Base-by-base conservation (phyloP, 495 filamentous ascomycete species). In the Aspergillus steynii region DNA sequence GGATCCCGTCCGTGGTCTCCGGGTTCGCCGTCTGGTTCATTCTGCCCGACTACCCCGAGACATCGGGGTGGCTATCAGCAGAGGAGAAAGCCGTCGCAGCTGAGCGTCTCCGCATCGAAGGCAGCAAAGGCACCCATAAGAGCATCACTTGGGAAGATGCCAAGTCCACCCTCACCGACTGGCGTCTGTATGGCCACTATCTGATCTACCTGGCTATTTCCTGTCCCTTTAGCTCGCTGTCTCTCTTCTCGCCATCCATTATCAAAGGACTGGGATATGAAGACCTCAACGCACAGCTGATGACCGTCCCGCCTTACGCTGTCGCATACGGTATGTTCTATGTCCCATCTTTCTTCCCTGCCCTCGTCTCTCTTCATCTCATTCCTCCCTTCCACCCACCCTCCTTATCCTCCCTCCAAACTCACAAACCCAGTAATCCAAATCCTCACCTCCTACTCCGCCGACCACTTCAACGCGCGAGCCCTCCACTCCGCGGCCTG, bases 291-390 rank as follows among this genome's bases (percentile, higher is more conserved):
- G 88, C 89, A 7, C 89, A 93, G 69, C 69, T 93, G 29, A 87
- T 93, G 82, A 91, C 88, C 4, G 88, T 93, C 0, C 89, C 89
- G 9, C 90, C 89, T 4, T 92, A 87, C 71, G 89, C 86, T 5
- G 83, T 85, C 2, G 87, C 88, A 15, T 92, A 82, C 65, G 83
- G 85, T 0, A 77, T 85, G 27, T 83, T 82, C 31, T 20, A 20
- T 20, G 20, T 20, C 20, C 20, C 20, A 20, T 20, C 20, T 20
- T 20, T 20, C 20, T 20, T 20, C 20, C 20, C 20, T 20, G 20
- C 20, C 20, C 20, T 20, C 20, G 20, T 20, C 20, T 20, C 20
- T 20, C 20, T 20, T 20, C 20, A 20, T 20, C 20, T 20, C 20
- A 20, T 20, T 20, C 20, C 20, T 20, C 20, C 20, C 20, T 20